These are phyloP conservation scores for Chalciporus pseudorubinellus DNA, from an alignment of 768 basidiomycete genomes.

Conservation along the genomic window DNA sequence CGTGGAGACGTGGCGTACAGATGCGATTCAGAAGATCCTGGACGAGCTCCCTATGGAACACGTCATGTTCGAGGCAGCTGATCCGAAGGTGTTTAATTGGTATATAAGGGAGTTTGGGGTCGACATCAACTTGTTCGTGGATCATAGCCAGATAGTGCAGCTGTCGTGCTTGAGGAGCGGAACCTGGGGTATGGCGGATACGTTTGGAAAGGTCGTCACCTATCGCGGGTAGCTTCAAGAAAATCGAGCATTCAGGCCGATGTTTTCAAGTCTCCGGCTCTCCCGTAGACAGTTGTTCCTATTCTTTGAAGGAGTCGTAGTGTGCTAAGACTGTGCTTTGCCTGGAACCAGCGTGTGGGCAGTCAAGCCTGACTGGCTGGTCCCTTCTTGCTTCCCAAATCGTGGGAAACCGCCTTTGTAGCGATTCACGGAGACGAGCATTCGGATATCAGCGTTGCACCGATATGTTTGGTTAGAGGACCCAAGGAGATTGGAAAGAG, in stretches of 20 bases:
- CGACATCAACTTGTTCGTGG: conserved; percentile 42
- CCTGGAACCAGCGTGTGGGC: too few relatives aligned
- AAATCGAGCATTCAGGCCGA: too few relatives aligned
- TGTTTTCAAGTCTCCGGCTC: too few relatives aligned
- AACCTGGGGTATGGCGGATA: conserved; percentile 45
- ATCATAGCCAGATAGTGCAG: conserved; percentile 46
- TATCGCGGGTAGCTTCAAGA: conserved; percentile 27
- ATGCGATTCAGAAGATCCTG: conserved; percentile 42
- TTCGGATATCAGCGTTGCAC: conserved; percentile 20
- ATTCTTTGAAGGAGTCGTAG: too few relatives aligned
- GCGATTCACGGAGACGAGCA: neutral
- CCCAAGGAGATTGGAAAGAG: conserved; percentile 90
- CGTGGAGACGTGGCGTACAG: conserved; percentile 40
- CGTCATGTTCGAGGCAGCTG: conserved; percentile 48
- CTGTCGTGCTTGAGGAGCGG: conserved; percentile 42
- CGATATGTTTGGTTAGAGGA: conserved; percentile 72
- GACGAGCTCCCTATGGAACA: conserved; percentile 40
- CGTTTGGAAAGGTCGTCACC: conserved; percentile 44
- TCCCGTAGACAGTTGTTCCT: too few relatives aligned
- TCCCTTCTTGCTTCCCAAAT: conserved; percentile 36
- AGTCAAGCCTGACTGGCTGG: too few relatives aligned
- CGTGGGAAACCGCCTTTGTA: conserved; percentile 35
- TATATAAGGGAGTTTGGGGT: conserved; percentile 45
- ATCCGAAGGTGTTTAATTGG: conserved; percentile 44
- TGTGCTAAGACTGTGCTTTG: too few relatives aligned